A percentile compares a stretch with the other conserved stretches of the same genome.
These are phyloP conservation scores for Paulownia fortunei DNA, from an alignment of 257 asterid genomes.

Conservation along the genomic window DNA sequence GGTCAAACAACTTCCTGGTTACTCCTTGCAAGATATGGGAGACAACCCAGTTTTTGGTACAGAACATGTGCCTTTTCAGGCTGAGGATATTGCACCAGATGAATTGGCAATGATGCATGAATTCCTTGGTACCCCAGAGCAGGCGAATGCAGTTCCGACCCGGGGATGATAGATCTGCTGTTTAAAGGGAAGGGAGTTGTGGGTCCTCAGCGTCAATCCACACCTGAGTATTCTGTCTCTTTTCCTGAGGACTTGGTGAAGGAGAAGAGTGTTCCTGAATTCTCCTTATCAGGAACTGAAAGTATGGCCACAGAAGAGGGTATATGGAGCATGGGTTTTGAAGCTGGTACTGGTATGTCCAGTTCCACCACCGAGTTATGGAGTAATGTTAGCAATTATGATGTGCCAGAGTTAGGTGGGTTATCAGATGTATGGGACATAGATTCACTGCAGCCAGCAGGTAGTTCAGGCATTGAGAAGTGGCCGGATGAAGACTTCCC, in stretches of 20 bases:
- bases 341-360: constrained; percentile 43
- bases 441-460: constrained; percentile 49
- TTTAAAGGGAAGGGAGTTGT: constrained; percentile 50
- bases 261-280: constrained; percentile 42
- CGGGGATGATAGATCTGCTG: constrained; percentile 21
- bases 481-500: constrained; percentile 53
- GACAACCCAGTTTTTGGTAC: constrained; percentile 24
- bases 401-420: constrained; percentile 51
- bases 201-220: constrained; percentile 30
- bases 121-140: constrained; percentile 37
- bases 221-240: constrained; percentile 43
- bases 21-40: constrained; percentile 42
- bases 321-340: constrained; percentile 54
- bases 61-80: constrained; percentile 36
- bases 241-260: constrained; percentile 50
- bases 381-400: constrained; percentile 47
- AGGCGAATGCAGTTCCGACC: constrained; percentile 25
- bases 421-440: constrained; percentile 63
- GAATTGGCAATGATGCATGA: constrained; percentile 37
- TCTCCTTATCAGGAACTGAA: constrained; percentile 38
- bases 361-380: constrained; percentile 48
- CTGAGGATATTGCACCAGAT: constrained; percentile 39
- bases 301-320: constrained; percentile 47
- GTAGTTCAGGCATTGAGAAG: constrained; percentile 51
- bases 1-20: constrained; percentile 32